phyloP scores from a whole-genome alignment of 2,329 filamentous ascomycete species.

The Diaporthe ampelina region DNA sequence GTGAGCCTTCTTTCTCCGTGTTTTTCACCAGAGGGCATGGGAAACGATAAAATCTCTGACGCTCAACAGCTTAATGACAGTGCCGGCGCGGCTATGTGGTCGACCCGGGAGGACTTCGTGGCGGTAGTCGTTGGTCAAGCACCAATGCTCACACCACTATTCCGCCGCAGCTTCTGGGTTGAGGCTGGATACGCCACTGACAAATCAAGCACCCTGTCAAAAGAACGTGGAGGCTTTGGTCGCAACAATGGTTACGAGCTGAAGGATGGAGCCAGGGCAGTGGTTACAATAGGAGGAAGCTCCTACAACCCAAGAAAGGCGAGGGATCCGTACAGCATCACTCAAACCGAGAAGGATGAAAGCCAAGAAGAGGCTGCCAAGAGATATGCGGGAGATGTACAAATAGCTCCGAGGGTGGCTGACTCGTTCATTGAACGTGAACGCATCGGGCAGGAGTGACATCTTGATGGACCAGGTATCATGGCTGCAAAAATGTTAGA shows the following conservation, averaged over 20 bases:
- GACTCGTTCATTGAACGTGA: too few relatives aligned
- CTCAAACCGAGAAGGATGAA: background rate
- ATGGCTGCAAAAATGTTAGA: too few relatives aligned
- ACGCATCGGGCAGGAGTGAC: too few relatives aligned
- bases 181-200: slow-evolving; percentile 1
- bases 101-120: slow-evolving; percentile 6
- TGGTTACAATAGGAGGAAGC: slow-evolving; percentile 12
- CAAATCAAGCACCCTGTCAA: background rate
- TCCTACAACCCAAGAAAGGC: background rate
- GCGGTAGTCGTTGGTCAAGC: slow-evolving; percentile 6
- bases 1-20: background rate
- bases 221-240: background rate
- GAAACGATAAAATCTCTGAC: background rate
- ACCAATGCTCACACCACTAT: slow-evolving; percentile 9
- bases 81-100: background rate
- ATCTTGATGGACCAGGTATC: too few relatives aligned
- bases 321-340: background rate
- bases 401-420: too few relatives aligned
- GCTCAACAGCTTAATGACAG: background rate
- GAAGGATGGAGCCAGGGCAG: background rate
- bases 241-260: slow-evolving; percentile 4
- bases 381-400: background rate
- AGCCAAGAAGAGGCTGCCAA: background rate
- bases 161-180: slow-evolving; percentile 14
- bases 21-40: too few relatives aligned